Evolutionary conservation across 1,139 yeast species (phyloP).

Genomic region (Suhomyces bribrorum): DNA sequence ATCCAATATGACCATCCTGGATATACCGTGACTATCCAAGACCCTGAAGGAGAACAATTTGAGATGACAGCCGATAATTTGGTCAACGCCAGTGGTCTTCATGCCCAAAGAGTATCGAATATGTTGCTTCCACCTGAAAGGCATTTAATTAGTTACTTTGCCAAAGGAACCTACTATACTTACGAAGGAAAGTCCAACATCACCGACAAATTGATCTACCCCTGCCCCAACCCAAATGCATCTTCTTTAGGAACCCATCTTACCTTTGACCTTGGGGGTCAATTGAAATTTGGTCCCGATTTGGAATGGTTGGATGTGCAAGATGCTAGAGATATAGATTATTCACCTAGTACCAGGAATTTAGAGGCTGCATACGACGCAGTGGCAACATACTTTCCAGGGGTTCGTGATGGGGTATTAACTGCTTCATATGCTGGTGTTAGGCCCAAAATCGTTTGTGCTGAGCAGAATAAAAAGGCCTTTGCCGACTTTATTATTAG

Average conservation of each 20-base stretch:
- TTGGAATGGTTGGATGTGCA: constrained; percentile 68
- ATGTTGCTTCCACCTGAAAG: constrained; percentile 64
- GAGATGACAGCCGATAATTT: constrained; percentile 57
- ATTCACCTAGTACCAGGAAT: constrained; percentile 49
- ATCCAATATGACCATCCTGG: constrained; percentile 32
- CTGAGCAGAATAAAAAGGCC: constrained; percentile 34
- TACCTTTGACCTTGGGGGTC: constrained; percentile 81
- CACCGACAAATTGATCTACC: constrained; percentile 60
- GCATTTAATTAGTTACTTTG: constrained; percentile 62
- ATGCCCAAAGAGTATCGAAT: constrained; percentile 70
- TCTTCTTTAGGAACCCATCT: constrained; percentile 85
- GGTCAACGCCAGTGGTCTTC: constrained; percentile 76
- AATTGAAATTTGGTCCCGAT: constrained; percentile 84
- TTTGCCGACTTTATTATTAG: constrained; percentile 76
- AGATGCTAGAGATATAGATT: constrained; percentile 41
- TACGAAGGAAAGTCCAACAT: constrained; percentile 23
- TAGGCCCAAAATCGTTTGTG: constrained; percentile 68
- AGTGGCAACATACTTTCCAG: constrained; percentile 64
- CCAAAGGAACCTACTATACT: constrained; percentile 81
- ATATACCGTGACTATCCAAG: constrained; percentile 34
- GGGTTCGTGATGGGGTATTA: constrained; percentile 50
- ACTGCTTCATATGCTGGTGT: constrained; percentile 78
- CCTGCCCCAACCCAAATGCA: constrained; percentile 72
- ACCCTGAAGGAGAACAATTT: constrained; percentile 37
- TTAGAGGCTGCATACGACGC: constrained; percentile 58